Conservation (phyloP, 2,329 filamentous ascomycete genomes). For the Diaporthe nobilis region DNA sequence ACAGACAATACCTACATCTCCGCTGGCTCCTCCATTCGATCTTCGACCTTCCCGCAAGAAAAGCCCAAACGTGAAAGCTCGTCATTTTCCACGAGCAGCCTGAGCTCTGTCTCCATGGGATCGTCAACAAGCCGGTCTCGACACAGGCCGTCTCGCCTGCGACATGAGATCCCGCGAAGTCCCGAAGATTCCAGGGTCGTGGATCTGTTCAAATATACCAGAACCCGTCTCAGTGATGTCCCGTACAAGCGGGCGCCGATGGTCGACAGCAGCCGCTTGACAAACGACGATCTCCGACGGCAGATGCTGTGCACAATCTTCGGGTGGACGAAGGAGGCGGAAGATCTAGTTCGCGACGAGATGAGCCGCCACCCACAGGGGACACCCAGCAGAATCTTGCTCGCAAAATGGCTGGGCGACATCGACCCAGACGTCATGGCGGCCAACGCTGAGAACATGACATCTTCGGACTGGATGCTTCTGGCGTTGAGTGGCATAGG, state of each 20-base stretch:
- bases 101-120: slow-evolving; percentile 64
- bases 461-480: slow-evolving; percentile 96
- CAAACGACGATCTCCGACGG: slow-evolving; percentile 83
- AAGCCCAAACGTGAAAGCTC: slow-evolving; percentile 54
- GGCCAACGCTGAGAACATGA: slow-evolving; percentile 87
- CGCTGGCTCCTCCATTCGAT: slow-evolving; percentile 70
- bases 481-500: slow-evolving; percentile 92
- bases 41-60: slow-evolving; percentile 49
- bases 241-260: slow-evolving; percentile 80
- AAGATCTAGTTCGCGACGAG: slow-evolving; percentile 87
- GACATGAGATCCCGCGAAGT: slow-evolving; percentile 84
- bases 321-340: slow-evolving; percentile 90
- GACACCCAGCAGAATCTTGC: slow-evolving; percentile 83
- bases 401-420: slow-evolving; percentile 94
- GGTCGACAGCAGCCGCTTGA: slow-evolving; percentile 71
- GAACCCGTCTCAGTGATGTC: slow-evolving; percentile 84
- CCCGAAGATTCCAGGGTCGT: slow-evolving; percentile 79
- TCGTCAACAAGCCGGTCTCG: slow-evolving; percentile 61
- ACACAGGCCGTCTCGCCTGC: slow-evolving; percentile 76
- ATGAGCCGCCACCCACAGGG: slow-evolving; percentile 79
- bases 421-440: slow-evolving; percentile 85
- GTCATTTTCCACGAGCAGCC: slow-evolving; percentile 68
- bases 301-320: slow-evolving; percentile 97
- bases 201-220: slow-evolving; percentile 90
- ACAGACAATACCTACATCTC: slow-evolving; percentile 80